Evolutionary conservation across 2,329 filamentous ascomycete species (phyloP).

Genomic region (Leptographium lundbergii): DNA sequence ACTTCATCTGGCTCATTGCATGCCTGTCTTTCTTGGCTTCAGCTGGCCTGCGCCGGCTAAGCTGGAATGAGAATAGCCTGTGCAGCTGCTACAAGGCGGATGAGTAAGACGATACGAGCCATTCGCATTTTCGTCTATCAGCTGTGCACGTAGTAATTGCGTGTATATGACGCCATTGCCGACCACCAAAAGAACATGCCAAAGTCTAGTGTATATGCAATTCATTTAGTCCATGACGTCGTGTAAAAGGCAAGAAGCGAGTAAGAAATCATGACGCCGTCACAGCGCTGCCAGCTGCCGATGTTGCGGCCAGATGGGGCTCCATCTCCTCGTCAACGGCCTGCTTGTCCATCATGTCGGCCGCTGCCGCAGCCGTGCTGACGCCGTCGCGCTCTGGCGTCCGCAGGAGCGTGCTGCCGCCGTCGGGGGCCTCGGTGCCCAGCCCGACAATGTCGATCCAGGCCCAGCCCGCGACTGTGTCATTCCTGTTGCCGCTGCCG

Average conservation of each 20-base stretch:
- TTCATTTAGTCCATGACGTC: background rate
- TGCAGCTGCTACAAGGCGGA: background rate
- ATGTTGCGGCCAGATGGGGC: constrained; percentile 11
- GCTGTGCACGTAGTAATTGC: too few relatives aligned
- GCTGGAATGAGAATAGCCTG: background rate
- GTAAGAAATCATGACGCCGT: background rate
- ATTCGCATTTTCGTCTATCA: background rate
- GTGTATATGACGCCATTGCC: background rate
- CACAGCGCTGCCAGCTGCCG: background rate
- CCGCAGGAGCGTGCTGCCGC: constrained; percentile 8
- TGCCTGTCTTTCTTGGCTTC: background rate
- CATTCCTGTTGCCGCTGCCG: constrained; percentile 20
- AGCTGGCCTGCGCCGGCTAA: background rate
- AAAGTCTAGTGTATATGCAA: background rate
- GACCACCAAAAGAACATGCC: background rate
- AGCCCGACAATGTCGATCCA: constrained; percentile 42
- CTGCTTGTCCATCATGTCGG: constrained; percentile 16
- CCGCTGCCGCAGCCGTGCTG: constrained; percentile 9
- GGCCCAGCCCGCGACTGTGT: constrained; percentile 32
- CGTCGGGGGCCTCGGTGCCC: constrained; percentile 19
- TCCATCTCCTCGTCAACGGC: constrained; percentile 24
- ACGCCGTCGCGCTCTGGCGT: constrained; percentile 7
- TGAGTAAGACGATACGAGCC: background rate
- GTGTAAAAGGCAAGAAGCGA: too few relatives aligned
- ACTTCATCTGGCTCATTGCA: background rate